Conservation (phyloP, 805 yeast species). For the Saccharomycopsis sp. region DNA sequence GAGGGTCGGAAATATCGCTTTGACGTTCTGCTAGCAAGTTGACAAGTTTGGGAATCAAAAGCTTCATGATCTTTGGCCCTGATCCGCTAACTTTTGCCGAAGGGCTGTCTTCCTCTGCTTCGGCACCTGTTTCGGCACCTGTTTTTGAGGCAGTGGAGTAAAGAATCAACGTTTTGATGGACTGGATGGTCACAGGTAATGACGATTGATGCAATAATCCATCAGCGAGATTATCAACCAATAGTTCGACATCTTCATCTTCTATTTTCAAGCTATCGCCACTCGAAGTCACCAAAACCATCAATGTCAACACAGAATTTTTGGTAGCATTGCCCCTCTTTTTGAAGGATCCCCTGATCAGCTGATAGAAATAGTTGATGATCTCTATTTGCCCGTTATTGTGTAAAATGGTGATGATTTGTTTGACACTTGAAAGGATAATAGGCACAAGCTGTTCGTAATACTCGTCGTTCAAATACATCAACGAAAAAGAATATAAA, state of each 20-base stretch:
- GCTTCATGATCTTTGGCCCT: constrained; percentile 35
- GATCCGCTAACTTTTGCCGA: constrained; percentile 17
- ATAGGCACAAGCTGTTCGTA: constrained; percentile 43
- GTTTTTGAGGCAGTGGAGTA: constrained; percentile 26
- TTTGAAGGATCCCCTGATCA: constrained; percentile 29
- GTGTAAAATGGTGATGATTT: constrained; percentile 31
- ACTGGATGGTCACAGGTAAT: constrained; percentile 45
- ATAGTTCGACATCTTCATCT: constrained; percentile 32
- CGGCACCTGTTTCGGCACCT: not conserved
- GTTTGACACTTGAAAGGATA: constrained; percentile 45
- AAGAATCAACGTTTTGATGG: constrained; percentile 50
- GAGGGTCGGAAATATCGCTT: constrained; percentile 28
- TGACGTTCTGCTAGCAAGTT: constrained; percentile 26
- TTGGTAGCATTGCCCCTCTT: constrained; percentile 22
- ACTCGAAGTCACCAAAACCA: constrained; percentile 39
- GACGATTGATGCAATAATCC: constrained; percentile 33
- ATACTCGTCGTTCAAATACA: constrained; percentile 37
- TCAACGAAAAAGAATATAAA: constrained; percentile 52
- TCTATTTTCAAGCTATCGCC: constrained; percentile 29
- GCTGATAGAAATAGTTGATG: constrained; percentile 33
- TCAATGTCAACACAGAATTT: constrained; percentile 37
- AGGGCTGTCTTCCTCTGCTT: constrained; percentile 21
- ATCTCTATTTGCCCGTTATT: constrained; percentile 26
- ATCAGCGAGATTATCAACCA: constrained; percentile 30
- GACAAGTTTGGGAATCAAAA: constrained; percentile 41